Evolutionary conservation across 2,329 filamentous ascomycete species (phyloP), one percentile per base, ranked within the genome.

Genomic region (Botryotinia convoluta): DNA sequence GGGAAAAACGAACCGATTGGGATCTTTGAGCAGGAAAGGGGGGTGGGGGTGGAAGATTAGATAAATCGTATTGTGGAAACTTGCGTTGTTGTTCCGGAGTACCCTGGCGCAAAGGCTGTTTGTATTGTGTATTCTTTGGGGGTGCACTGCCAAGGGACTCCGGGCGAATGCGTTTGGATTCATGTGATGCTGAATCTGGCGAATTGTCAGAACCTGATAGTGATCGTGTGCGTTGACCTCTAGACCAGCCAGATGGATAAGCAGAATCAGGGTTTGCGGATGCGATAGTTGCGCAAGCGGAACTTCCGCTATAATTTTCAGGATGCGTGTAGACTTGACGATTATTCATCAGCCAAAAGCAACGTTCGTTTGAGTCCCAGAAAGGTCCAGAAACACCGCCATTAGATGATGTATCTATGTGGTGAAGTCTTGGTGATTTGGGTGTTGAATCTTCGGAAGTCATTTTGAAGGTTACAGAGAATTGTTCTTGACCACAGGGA

Each of bases 321-420:
- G 63, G 29, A 29, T 69, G 64, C 10, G 64, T 72, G 64, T 72
- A 72, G n/a, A 72, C n/a, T 72, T 72, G 63, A 4, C 63, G 63
- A 54, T 61, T 61, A 20, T 69, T 60, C 63, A 72, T 62, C 39
- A 72, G 22, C 63, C 63, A 72, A 45, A 69, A 72, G 14, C 71
- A 72, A 54, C 64, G 42, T 12, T 63, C 71, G 5, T 42, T 51
- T 32, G 64, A 22, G 54, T 72, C 71, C 63, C 63, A 72, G 39
- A 72, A 72, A 7, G 71, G 71, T 32, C 71, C 71, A n/a, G 70
- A 72, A 2, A 65, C 44, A 29, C 69, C 69, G 22, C 45, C 69
- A 35, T 6, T 54, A 59, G 61, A 60, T 42, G 69, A 64, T 48
- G 61, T 72, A 32, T 72, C 61, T 67, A 72, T 60, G 37, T 72